phyloP scores from a whole-genome alignment of 2,329 filamentous ascomycete genomes.

The Cladosporium sp. region DNA sequence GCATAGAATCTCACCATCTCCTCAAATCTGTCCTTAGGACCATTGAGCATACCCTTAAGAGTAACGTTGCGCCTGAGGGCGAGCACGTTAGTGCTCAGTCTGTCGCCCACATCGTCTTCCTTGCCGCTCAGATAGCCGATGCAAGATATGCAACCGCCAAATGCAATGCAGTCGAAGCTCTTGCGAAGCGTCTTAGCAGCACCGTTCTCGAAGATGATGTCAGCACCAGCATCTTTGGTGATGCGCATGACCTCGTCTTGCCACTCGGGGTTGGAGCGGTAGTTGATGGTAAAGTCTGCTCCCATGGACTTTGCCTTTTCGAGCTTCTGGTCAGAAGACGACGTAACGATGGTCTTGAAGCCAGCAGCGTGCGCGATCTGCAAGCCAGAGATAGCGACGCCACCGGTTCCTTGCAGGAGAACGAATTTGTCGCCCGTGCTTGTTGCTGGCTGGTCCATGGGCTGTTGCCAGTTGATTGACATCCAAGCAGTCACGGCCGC shows the following conservation, averaged over 20 bases:
- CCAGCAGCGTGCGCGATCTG: slow-evolving; percentile 42
- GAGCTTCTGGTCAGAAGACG: slow-evolving; percentile 53
- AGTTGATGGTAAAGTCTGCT: slow-evolving; percentile 58
- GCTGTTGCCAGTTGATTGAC: slow-evolving; percentile 58
- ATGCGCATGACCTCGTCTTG: slow-evolving; percentile 52
- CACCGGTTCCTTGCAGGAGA: slow-evolving; percentile 42
- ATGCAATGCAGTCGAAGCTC: slow-evolving; percentile 38
- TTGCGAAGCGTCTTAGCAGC: slow-evolving; percentile 47
- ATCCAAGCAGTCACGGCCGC: slow-evolving; percentile 63
- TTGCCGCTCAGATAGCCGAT: slow-evolving; percentile 49
- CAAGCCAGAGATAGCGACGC: slow-evolving; percentile 38
- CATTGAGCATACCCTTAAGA: slow-evolving; percentile 54
- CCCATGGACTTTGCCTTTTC: slow-evolving; percentile 52
- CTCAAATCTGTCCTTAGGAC: slow-evolving; percentile 52
- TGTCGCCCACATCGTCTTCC: slow-evolving; percentile 51
- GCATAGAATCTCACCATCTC: slow-evolving; percentile 41
- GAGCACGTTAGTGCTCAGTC: slow-evolving; percentile 58
- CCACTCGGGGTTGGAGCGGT: slow-evolving; percentile 56
- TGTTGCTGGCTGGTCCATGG: slow-evolving; percentile 48
- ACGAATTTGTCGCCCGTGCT: slow-evolving; percentile 29
- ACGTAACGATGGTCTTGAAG: slow-evolving; percentile 54
- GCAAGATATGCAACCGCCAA: slow-evolving; percentile 39
- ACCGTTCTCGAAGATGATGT: slow-evolving; percentile 51
- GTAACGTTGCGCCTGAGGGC: slow-evolving; percentile 49
- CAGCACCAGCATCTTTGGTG: slow-evolving; percentile 39